A percentile compares a stretch with the other conserved stretches of the same genome.
Evolutionary conservation across 2,329 filamentous ascomycete genomes (phyloP).

Genomic region (Colletotrichum sp.): DNA sequence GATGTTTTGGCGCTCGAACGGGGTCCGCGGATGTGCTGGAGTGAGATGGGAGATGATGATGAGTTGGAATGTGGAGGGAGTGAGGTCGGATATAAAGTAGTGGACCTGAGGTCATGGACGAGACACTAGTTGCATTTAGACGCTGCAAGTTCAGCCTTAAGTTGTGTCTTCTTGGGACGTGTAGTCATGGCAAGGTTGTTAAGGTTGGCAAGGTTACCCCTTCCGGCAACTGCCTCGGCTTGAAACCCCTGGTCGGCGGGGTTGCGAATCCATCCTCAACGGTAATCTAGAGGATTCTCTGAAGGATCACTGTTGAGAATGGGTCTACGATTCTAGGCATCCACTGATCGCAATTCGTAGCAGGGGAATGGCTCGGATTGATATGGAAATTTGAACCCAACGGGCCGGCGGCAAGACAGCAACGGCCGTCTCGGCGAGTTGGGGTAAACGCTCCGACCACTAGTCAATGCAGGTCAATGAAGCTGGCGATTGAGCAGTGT

Average conservation of each 20-base stretch:
- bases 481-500: not conserved
- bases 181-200: slow-evolving; percentile 1
- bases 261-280: not conserved
- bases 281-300: not conserved
- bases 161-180: not conserved
- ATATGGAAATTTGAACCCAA: not conserved
- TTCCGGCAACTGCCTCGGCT: slow-evolving; percentile 5
- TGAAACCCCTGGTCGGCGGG: not conserved
- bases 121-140: not conserved
- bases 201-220: not conserved
- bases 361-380: not conserved
- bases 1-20: not conserved
- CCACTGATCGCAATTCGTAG: not conserved
- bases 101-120: slow-evolving; percentile 5
- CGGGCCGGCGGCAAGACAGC: not conserved
- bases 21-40: not conserved
- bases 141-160: not conserved
- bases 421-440: not conserved
- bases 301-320: not conserved
- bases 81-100: slow-evolving; percentile 4
- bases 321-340: not conserved
- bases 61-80: not conserved
- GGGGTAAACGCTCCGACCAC: not conserved
- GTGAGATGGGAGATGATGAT: not conserved
- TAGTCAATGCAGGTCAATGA: not conserved